Base-by-base conservation (phyloP, 2,329 filamentous ascomycete genomes). In the Cercospora janseana region DNA sequence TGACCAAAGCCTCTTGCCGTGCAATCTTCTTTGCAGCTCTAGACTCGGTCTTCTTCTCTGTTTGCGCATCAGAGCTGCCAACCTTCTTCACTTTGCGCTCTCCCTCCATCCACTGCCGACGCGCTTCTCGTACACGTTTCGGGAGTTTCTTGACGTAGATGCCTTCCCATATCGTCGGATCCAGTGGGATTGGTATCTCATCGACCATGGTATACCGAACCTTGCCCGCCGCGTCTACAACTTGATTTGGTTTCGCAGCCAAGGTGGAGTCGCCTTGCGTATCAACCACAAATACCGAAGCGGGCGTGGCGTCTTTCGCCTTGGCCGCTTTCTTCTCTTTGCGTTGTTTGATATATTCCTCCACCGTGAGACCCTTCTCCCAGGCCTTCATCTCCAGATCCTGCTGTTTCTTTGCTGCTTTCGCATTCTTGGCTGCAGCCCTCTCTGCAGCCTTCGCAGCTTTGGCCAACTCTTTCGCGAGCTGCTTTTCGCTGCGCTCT, bases 341-440 rank as follows among this genome's bases (percentile, higher is more conserved):
- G 13, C 57, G 49, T 4, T 56, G 42, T 18, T 46, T 31, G n/a
- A 59, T 48, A 34, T 64, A 73, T 10, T 60, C 57, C 29, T 72
- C 66, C 4, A 73, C 56, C 1, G 66, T 61, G 34, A 72, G 62
- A 9, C 65, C 62, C 56, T 73, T 73, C 13, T 59, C 61, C 1
- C 58, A 60, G 1, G 70, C 71, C 45, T 46, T 54, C 51, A 48
- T 45, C 35, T 44, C 46, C 29, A 7, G 28, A 13, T 45, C 47
- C 40, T 23, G 32, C 41, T 41, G 50, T 52, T 49, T 57, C 41
- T 55, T 51, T n/a, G 42, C 38, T 6, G 47, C 50, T 27, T 56
- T 56, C 12, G 44, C 52, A 23, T 35, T 49, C 38, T 54, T 54
- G 12, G 56, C 49, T 2, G 51, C 51, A 9, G 54, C 35, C 40